Conservation (phyloP, 1,284 basidiomycete genomes). For the Irpex rosettiformis region DNA sequence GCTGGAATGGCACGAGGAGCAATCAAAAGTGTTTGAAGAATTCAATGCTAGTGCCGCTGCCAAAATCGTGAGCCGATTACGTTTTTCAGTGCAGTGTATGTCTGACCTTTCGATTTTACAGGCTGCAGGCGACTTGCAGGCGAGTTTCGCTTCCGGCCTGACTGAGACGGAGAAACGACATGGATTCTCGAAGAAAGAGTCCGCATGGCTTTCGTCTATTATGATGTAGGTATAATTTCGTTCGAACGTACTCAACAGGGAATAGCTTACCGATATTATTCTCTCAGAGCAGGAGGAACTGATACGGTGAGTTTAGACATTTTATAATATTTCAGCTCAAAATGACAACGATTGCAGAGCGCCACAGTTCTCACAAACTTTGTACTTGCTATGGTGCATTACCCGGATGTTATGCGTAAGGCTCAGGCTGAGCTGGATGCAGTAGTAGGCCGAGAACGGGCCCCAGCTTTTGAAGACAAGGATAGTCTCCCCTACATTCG, state of each 20-base stretch:
- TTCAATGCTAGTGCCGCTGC: not conserved
- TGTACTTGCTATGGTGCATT: conserved; percentile 3
- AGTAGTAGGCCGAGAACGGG: conserved; percentile 2
- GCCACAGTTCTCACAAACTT: not conserved
- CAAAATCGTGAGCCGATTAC: not conserved
- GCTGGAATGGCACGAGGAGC: not conserved
- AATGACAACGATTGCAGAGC: not conserved
- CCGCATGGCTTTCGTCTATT: not conserved
- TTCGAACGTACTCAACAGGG: not conserved
- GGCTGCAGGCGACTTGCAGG: not conserved
- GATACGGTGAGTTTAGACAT: not conserved
- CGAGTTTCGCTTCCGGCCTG: not conserved
- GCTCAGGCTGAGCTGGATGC: conserved; percentile 5
- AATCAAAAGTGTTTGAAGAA: conserved; percentile 9
- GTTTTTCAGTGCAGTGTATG: not conserved
- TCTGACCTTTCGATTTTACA: not conserved
- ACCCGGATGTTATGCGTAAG: conserved; percentile 3
- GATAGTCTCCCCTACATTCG: conserved; percentile 1
- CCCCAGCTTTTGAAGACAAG: conserved; percentile 1
- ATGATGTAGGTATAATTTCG: not conserved
- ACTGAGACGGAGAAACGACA: not conserved
- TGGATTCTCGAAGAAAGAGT: not conserved
- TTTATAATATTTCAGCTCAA: not conserved
- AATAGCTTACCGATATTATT: not conserved
- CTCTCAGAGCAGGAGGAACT: not conserved